A percentile compares a stretch with the other conserved stretches of the same genome.
phyloP scores from a whole-genome alignment of 164 flowering plant genomes.

The Brasenia schreberi region DNA sequence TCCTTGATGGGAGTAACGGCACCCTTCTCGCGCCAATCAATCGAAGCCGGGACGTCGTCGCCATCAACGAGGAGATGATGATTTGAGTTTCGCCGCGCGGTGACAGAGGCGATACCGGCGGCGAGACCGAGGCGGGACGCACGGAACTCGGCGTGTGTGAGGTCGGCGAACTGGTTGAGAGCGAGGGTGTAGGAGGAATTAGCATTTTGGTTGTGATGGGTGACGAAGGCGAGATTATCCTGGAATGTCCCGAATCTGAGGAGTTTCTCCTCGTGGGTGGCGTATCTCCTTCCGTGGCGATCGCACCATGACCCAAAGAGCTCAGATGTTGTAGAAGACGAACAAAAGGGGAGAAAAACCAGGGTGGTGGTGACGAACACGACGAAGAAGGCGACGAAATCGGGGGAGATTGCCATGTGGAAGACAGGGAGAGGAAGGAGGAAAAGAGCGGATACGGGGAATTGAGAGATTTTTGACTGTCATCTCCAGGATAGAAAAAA shows the following conservation, averaged over 20 bases:
- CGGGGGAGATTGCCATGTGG: too few species aligned
- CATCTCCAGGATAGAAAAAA: too few species aligned
- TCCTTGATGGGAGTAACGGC: conserved; percentile 85
- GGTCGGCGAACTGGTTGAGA: conserved; percentile 79
- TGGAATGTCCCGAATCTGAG: conserved; percentile 46
- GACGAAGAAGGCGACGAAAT: too few species aligned
- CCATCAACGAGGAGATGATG: not conserved
- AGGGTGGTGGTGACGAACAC: too few species aligned
- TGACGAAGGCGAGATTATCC: conserved; percentile 49
- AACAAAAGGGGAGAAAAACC: conserved; percentile 2
- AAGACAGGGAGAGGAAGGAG: too few species aligned
- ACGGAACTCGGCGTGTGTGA: conserved; percentile 77
- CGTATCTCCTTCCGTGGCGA: conserved; percentile 45
- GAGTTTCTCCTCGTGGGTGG: conserved; percentile 42
- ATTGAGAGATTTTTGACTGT: too few species aligned
- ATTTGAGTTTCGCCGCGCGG: not conserved
- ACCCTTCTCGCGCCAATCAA: conserved; percentile 90
- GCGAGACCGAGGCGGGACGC: conserved; percentile 47
- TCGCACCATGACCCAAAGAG: conserved; percentile 66
- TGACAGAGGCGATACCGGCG: not conserved
- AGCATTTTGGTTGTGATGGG: conserved; percentile 31
- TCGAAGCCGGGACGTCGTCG: conserved; percentile 36
- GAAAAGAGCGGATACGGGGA: too few species aligned
- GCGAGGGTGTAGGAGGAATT: conserved; percentile 49
- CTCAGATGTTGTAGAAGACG: conserved; percentile 16